Percentiles rank a stretch among this genome's conserved stretches.
Conservation (phyloP, 768 basidiomycete genomes). For the Coprinellus micaceus region DNA sequence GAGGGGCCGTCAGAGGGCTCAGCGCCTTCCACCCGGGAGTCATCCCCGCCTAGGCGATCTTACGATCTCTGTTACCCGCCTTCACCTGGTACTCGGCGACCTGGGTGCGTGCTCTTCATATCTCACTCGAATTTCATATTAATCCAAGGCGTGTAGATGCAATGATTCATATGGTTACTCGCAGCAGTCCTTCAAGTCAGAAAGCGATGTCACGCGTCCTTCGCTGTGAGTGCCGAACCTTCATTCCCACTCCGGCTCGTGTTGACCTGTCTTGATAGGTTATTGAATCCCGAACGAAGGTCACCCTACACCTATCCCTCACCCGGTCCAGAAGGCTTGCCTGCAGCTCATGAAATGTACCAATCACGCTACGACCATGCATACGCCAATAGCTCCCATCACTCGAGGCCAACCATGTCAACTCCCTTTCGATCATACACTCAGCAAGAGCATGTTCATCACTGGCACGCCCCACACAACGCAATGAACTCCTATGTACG, state of each 20-base stretch:
- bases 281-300: constrained; percentile 28
- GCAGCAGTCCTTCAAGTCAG: constrained; percentile 42
- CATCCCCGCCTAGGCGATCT: constrained; percentile 55
- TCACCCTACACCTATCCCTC: constrained; percentile 44
- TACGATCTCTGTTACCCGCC: constrained; percentile 40
- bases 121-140: constrained; percentile 9
- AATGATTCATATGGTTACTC: constrained; percentile 46
- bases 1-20: constrained; percentile 66
- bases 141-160: constrained; percentile 8
- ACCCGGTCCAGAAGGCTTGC: constrained; percentile 36
- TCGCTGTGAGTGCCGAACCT: constrained; percentile 39
- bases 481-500: constrained; percentile 67
- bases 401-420: constrained; percentile 22
- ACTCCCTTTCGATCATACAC: constrained; percentile 49
- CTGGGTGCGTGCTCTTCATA: constrained; percentile 29
- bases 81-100: constrained; percentile 34
- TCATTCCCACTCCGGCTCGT: not conserved
- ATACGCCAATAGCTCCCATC: constrained; percentile 37
- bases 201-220: constrained; percentile 42
- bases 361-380: constrained; percentile 49
- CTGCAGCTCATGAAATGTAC: constrained; percentile 52
- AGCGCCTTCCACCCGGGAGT: constrained; percentile 67
- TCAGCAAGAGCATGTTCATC: constrained; percentile 41
- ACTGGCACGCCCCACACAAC: constrained; percentile 56
- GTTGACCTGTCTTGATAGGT: constrained; percentile 15